Evolutionary conservation across 2,329 filamentous ascomycete species (phyloP).

Genomic region (Hortaea werneckii): DNA sequence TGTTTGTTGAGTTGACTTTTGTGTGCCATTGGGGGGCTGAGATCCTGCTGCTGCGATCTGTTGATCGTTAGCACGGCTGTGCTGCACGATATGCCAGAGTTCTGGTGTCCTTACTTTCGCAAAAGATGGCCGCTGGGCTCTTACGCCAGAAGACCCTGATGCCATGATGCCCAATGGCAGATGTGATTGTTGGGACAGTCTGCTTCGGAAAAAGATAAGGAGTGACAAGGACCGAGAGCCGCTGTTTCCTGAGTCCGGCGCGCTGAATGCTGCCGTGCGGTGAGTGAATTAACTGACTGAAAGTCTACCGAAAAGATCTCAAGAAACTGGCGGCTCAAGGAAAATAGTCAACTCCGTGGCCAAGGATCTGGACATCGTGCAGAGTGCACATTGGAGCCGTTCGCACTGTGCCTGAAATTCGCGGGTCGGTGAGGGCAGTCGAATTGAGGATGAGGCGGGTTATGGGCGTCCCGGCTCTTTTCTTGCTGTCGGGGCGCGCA

Average conservation of each 20-base stretch:
- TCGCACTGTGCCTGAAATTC: conserved; percentile 1
- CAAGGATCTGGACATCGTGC: conserved; percentile 41
- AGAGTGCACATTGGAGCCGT: conserved; percentile 33
- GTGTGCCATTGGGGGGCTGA: conserved; percentile 16
- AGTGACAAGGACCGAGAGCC: conserved; percentile 21
- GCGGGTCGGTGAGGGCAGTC: background rate
- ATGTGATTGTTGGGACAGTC: background rate
- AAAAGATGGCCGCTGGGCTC: conserved; percentile 26
- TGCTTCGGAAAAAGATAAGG: conserved; percentile 5
- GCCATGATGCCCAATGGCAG: conserved; percentile 23
- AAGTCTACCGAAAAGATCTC: conserved; percentile 23
- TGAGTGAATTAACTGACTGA: conserved; percentile 14
- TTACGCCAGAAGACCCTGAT: conserved; percentile 15
- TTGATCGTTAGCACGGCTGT: conserved; percentile 3
- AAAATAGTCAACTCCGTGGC: conserved; percentile 36
- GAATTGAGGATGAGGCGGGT: background rate
- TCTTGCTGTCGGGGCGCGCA: background rate
- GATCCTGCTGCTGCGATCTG: conserved; percentile 25
- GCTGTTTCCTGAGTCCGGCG: conserved; percentile 27
- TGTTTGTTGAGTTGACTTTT: background rate
- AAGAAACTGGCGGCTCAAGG: conserved; percentile 42
- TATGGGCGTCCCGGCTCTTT: background rate
- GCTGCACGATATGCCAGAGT: too few relatives aligned
- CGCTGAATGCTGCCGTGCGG: conserved; percentile 21
- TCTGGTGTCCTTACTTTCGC: conserved; percentile 23